These are phyloP conservation scores for Pythium phragmitis DNA, from an alignment of 352 stramenopile genomes.

Conservation along the genomic window DNA sequence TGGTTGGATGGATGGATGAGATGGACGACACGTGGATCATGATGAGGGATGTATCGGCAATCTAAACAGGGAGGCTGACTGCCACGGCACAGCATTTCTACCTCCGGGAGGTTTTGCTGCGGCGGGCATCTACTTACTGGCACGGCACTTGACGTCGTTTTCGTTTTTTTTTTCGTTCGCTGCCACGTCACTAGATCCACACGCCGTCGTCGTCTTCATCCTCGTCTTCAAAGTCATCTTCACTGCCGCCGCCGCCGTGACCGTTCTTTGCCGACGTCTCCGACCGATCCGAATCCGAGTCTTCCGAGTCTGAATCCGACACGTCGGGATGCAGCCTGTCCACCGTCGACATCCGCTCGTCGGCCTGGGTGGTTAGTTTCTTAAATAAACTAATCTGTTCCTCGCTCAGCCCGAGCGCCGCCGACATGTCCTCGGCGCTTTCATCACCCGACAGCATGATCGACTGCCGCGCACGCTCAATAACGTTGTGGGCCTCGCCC, in stretches of 20 bases:
- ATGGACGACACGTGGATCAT: background rate
- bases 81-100: background rate
- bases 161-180: background rate
- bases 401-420: slow-evolving; percentile 60
- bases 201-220: slow-evolving; percentile 55
- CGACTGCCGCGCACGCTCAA: slow-evolving; percentile 82
- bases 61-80: slow-evolving; percentile 6
- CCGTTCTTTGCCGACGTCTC: slow-evolving; percentile 43
- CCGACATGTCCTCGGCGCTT: slow-evolving; percentile 50
- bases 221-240: slow-evolving; percentile 32
- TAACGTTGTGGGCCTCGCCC: slow-evolving; percentile 79
- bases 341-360: slow-evolving; percentile 85
- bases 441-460: slow-evolving; percentile 85
- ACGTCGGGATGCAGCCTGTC: slow-evolving; percentile 72
- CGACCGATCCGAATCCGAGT: slow-evolving; percentile 46
- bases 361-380: slow-evolving; percentile 86
- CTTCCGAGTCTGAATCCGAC: slow-evolving; percentile 72
- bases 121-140: slow-evolving; percentile 13
- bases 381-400: slow-evolving; percentile 92
- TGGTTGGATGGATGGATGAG: background rate
- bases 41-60: slow-evolving; percentile 12
- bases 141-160: slow-evolving; percentile 14
- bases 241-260: slow-evolving; percentile 14
- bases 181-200: slow-evolving; percentile 70
- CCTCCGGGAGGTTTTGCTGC: background rate